Percentiles rank a stretch among this genome's conserved stretches.
Evolutionary conservation across 768 basidiomycete genomes (phyloP).

Genomic region (Amanita rubescens): DNA sequence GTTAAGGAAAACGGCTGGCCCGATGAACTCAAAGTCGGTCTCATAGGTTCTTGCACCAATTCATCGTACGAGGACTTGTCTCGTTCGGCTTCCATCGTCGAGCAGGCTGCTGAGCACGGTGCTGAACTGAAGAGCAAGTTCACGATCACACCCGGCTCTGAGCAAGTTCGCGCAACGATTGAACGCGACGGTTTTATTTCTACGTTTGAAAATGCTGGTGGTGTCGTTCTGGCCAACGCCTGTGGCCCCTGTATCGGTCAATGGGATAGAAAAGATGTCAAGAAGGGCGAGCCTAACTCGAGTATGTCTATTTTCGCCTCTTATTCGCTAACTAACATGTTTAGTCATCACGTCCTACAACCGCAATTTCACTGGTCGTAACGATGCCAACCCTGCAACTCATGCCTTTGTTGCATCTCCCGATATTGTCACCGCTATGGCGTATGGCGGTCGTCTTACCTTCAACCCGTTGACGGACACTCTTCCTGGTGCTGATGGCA

Average conservation of each 20-base stretch:
- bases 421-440: slow-evolving; percentile 94
- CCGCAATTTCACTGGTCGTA: slow-evolving; percentile 99
- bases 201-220: slow-evolving; percentile 82
- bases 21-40: slow-evolving; percentile 90
- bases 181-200: slow-evolving; percentile 92
- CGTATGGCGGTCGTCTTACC: slow-evolving; percentile 87
- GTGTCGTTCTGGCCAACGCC: slow-evolving; percentile 93
- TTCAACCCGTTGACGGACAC: slow-evolving; percentile 97
- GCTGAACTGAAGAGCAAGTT: slow-evolving; percentile 87
- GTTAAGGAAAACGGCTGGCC: slow-evolving; percentile 98
- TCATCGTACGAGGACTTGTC: slow-evolving; percentile 99
- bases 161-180: slow-evolving; percentile 97
- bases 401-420: slow-evolving; percentile 95
- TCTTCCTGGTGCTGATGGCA: slow-evolving; percentile 85
- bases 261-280: slow-evolving; percentile 95
- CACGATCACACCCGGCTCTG: slow-evolving; percentile 97
- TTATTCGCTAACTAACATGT: not conserved
- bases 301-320: slow-evolving; percentile 43
- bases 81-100: slow-evolving; percentile 90
- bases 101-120: slow-evolving; percentile 83
- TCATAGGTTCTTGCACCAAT: slow-evolving; percentile 99
- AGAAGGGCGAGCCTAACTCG: slow-evolving; percentile 95
- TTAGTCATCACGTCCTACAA: slow-evolving; percentile 98
- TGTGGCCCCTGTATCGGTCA: slow-evolving; percentile 99
- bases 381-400: slow-evolving; percentile 98